Conservation (phyloP, 768 basidiomycete species). For the Mycena epipterygia region DNA sequence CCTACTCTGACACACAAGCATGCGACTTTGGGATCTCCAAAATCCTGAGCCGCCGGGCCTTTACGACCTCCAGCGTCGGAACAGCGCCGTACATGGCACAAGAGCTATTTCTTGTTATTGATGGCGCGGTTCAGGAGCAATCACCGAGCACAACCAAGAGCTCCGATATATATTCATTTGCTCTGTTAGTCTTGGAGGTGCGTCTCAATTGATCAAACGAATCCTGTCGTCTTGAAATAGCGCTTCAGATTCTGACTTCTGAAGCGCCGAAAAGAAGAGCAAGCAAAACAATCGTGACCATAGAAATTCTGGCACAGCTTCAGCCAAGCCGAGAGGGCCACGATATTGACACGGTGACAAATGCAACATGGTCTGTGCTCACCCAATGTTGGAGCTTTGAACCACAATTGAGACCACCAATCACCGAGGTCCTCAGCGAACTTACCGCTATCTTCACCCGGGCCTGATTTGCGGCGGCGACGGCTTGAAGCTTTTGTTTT, state of each 20-base stretch:
- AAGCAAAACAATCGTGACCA: slow-evolving; percentile 2
- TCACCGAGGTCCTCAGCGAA: too few species aligned
- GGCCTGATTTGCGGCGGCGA: too few species aligned
- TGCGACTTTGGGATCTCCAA: slow-evolving; percentile 42
- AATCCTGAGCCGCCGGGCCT: slow-evolving; percentile 20
- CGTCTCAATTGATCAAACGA: too few species aligned
- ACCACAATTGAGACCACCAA: too few species aligned
- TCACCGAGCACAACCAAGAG: slow-evolving; percentile 13
- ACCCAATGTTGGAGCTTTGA: slow-evolving; percentile 13
- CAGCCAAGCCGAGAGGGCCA: slow-evolving; percentile 6
- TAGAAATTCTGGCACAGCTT: background rate
- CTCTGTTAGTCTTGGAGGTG: slow-evolving; percentile 25
- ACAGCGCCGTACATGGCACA: slow-evolving; percentile 31
- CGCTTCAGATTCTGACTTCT: slow-evolving; percentile 13
- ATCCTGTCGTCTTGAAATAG: background rate
- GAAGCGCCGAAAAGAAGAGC: slow-evolving; percentile 17
- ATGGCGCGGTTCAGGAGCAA: background rate
- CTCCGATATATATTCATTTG: slow-evolving; percentile 32
- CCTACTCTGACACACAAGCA: too few species aligned
- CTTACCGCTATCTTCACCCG: too few species aligned
- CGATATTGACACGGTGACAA: background rate
- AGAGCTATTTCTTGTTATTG: slow-evolving; percentile 23
- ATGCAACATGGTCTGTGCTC: background rate
- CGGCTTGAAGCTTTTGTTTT: too few species aligned
- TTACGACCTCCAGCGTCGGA: slow-evolving; percentile 24